Evolutionary conservation across 768 basidiomycete genomes (phyloP).

Genomic region (Daedaleopsis nitida): DNA sequence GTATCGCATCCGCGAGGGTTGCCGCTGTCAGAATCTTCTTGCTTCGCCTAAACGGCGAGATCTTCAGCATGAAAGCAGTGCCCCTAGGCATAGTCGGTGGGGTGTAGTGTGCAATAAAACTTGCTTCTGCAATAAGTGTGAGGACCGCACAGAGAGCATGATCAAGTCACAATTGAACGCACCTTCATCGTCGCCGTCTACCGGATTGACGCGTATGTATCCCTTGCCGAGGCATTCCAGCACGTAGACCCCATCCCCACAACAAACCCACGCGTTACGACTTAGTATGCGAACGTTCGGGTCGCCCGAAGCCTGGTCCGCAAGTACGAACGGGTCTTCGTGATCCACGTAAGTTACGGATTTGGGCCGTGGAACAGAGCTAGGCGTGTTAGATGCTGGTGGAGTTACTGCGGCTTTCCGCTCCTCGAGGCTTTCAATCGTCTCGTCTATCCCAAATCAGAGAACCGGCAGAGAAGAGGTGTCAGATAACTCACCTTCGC

Average conservation of each 20-base stretch:
- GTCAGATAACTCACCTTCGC: conserved; percentile 52
- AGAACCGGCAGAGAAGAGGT: neutral
- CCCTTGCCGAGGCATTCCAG: conserved; percentile 77
- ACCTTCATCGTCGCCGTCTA: conserved; percentile 38
- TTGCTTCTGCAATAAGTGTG: conserved; percentile 26
- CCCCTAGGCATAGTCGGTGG: conserved; percentile 49
- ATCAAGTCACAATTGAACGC: neutral
- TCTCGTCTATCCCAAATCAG: conserved; percentile 46
- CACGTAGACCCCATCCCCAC: conserved; percentile 69
- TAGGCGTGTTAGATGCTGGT: neutral
- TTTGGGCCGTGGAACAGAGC: conserved; percentile 51
- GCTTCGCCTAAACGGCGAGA: conserved; percentile 53
- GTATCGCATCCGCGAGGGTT: conserved; percentile 60
- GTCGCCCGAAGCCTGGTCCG: conserved; percentile 48
- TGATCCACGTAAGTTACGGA: conserved; percentile 77
- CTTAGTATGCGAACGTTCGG: conserved; percentile 60
- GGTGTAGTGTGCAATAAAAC: conserved; percentile 56
- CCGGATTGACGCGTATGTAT: conserved; percentile 60
- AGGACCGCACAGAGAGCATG: neutral
- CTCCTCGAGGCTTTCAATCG: conserved; percentile 48
- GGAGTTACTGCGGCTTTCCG: conserved; percentile 31
- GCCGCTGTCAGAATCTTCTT: conserved; percentile 51
- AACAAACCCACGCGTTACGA: conserved; percentile 75
- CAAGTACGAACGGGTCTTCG: conserved; percentile 69
- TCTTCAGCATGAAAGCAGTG: conserved; percentile 46